These are phyloP conservation scores for Cubamyces sp. DNA, from an alignment of 768 basidiomycete genomes.

Conservation along the genomic window DNA sequence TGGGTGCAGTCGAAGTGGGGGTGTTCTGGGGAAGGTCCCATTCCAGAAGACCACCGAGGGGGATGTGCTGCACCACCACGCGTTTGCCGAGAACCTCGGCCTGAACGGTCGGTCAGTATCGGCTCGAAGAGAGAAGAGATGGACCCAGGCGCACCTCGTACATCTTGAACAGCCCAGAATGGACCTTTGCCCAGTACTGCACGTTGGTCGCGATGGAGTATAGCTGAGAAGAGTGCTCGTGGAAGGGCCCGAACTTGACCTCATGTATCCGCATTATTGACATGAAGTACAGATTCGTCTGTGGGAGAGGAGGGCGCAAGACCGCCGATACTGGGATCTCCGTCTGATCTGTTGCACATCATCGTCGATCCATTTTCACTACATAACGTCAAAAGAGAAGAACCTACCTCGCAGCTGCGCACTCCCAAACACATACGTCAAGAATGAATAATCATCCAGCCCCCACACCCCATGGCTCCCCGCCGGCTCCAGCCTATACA, in stretches of 20 bases:
- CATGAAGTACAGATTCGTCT: conserved; percentile 81
- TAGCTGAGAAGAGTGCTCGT: conserved; percentile 91
- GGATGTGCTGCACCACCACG: conserved; percentile 95
- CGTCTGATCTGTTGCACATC: conserved; percentile 53
- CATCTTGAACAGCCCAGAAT: conserved; percentile 93
- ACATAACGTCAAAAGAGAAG: neutral
- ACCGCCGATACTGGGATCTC: conserved; percentile 67
- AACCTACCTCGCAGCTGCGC: conserved; percentile 77
- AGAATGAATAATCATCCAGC: conserved; percentile 87
- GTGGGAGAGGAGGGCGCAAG: conserved; percentile 58
- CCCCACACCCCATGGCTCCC: conserved; percentile 99
- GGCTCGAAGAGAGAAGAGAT: neutral
- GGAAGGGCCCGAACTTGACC: conserved; percentile 87
- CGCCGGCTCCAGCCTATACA: conserved; percentile 91
- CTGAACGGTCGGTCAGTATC: conserved; percentile 37
- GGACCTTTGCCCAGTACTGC: conserved; percentile 89
- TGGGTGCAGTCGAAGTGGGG: neutral
- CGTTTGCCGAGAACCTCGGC: conserved; percentile 92
- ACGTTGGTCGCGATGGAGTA: conserved; percentile 87
- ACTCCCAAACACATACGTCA: conserved; percentile 90
- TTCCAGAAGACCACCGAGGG: conserved; percentile 78
- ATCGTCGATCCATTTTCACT: neutral
- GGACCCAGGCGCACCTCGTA: conserved; percentile 67
- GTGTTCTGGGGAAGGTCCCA: conserved; percentile 48
- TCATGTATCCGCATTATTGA: conserved; percentile 76